Conservation (phyloP, 805 yeast species). For the Spencermartinsiella europaea region DNA sequence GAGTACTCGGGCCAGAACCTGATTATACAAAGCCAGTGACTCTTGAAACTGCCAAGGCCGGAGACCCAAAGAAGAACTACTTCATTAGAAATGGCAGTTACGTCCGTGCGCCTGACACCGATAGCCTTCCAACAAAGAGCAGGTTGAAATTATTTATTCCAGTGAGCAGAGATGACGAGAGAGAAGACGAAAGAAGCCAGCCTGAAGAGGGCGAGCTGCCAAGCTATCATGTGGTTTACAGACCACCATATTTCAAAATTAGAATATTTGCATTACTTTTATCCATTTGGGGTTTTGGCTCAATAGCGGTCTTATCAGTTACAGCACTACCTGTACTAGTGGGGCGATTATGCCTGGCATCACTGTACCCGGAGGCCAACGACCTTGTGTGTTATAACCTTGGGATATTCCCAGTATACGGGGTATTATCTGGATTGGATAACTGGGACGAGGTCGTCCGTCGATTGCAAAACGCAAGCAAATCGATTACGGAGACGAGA, state of each 20-base stretch:
- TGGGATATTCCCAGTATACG: slow-evolving; percentile 18
- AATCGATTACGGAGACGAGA: background rate
- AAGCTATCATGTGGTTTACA: slow-evolving; percentile 69
- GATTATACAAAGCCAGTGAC: slow-evolving; percentile 58
- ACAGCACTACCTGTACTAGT: slow-evolving; percentile 26
- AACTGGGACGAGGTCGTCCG: background rate
- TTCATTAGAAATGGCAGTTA: slow-evolving; percentile 78
- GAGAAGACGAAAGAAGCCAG: slow-evolving; percentile 39
- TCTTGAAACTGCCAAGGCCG: slow-evolving; percentile 34
- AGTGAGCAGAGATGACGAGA: slow-evolving; percentile 72
- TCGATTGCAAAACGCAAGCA: background rate
- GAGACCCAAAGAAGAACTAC: slow-evolving; percentile 47
- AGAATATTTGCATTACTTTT: slow-evolving; percentile 50
- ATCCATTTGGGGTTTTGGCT: slow-evolving; percentile 43
- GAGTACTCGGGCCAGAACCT: slow-evolving; percentile 41
- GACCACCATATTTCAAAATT: slow-evolving; percentile 70
- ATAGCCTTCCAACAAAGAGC: slow-evolving; percentile 57
- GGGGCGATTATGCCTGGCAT: slow-evolving; percentile 20
- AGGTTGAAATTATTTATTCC: slow-evolving; percentile 63
- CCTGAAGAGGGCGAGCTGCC: slow-evolving; percentile 40
- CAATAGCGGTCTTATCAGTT: slow-evolving; percentile 19
- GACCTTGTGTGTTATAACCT: slow-evolving; percentile 22
- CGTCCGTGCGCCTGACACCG: slow-evolving; percentile 83
- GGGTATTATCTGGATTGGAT: background rate
- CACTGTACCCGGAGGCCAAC: slow-evolving; percentile 10